Conservation (phyloP, 2,329 filamentous ascomycete species). For the Huntiella moniliformis region DNA sequence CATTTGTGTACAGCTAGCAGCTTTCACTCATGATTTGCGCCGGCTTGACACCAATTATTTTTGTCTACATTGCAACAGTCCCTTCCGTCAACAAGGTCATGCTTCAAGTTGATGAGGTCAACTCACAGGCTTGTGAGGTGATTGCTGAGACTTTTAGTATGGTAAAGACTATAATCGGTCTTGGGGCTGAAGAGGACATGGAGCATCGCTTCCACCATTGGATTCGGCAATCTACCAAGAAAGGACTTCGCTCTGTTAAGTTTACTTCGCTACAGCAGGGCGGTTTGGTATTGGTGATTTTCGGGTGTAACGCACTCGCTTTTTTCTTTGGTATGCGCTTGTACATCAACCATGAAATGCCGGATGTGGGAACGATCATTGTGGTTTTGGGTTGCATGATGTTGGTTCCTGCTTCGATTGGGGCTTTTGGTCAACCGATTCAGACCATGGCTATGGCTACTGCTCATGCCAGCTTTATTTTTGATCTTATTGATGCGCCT, state of each 20-base stretch:
- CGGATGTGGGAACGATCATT: conserved; percentile 13
- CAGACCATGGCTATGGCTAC: conserved; percentile 20
- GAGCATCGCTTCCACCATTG: conserved; percentile 19
- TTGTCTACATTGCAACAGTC: conserved; percentile 17
- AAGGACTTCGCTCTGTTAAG: conserved; percentile 15
- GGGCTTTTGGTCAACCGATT: conserved; percentile 19
- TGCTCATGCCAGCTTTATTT: conserved; percentile 21
- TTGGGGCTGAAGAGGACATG: conserved; percentile 22
- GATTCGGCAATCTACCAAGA: conserved; percentile 20
- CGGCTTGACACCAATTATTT: conserved; percentile 23
- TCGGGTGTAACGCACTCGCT: conserved; percentile 13
- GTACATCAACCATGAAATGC: conserved; percentile 13
- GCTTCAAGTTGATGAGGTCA: conserved; percentile 20
- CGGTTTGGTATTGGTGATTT: neutral
- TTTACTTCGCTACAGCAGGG: conserved; percentile 15
- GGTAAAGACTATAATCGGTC: conserved; percentile 25
- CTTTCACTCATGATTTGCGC: conserved; percentile 31
- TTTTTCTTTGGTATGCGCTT: conserved; percentile 14
- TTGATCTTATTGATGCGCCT: conserved; percentile 22
- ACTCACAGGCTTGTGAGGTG: conserved; percentile 20
- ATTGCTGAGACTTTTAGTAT: conserved; percentile 24
- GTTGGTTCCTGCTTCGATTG: conserved; percentile 18
- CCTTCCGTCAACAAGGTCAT: conserved; percentile 19
- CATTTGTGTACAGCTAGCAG: conserved; percentile 32
- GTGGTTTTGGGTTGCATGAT: conserved; percentile 15